Conservation (phyloP, 495 filamentous ascomycete genomes). For the Aspergillus nidulans region DNA sequence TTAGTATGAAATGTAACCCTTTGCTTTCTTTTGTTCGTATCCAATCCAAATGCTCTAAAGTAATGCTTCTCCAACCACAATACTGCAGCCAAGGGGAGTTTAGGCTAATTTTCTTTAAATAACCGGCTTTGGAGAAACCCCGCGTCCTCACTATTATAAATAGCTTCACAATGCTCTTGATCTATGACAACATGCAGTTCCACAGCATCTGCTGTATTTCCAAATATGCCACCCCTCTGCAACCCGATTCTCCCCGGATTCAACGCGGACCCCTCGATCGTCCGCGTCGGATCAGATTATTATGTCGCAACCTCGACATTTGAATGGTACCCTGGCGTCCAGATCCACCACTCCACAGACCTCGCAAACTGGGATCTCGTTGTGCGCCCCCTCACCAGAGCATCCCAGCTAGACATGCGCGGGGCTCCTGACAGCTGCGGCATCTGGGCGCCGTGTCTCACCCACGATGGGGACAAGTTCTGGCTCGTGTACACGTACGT, state of each 20-base stretch:
- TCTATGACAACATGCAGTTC: no score
- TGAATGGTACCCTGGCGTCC: constrained; percentile 58
- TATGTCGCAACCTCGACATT: constrained; percentile 62
- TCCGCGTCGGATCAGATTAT: constrained; percentile 54
- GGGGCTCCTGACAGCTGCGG: constrained; percentile 54
- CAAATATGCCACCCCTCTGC: no score
- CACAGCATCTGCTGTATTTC: no score
- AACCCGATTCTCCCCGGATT: constrained; percentile 63
- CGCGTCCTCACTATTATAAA: no score
- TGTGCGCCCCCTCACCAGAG: constrained; percentile 19
- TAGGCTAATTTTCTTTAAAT: no score
- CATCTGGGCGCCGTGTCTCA: constrained; percentile 59
- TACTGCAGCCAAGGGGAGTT: no score
- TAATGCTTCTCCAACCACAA: no score
- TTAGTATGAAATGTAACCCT: no score
- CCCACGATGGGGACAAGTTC: constrained; percentile 54
- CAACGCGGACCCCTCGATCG: constrained; percentile 58
- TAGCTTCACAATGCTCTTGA: no score
- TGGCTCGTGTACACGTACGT: constrained; percentile 17
- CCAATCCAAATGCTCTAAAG: no score
- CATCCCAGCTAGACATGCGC: constrained; percentile 12
- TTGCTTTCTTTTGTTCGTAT: no score
- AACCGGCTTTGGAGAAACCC: no score
- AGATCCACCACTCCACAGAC: constrained; percentile 55
- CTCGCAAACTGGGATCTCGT: constrained; percentile 55